These are phyloP conservation scores for Panaeolus papilionaceus DNA, from an alignment of 768 basidiomycete species.

Conservation along the genomic window DNA sequence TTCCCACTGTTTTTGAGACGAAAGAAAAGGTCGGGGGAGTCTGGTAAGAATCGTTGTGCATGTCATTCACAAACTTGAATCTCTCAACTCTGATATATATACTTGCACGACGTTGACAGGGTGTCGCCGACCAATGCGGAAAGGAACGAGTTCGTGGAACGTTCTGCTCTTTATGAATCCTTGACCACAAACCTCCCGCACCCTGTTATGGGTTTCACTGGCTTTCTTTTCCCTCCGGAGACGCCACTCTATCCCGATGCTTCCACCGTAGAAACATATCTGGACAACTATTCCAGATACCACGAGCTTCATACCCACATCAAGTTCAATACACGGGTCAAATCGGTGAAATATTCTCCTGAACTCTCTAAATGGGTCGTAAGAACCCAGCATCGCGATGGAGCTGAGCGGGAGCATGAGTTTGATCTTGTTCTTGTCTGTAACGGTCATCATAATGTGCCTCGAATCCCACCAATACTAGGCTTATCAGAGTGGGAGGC, in stretches of 20 bases:
- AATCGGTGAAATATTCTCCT: conserved; percentile 44
- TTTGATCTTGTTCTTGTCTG: conserved; percentile 78
- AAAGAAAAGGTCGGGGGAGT: conserved; percentile 74
- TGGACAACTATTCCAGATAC: conserved; percentile 66
- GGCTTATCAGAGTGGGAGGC: conserved; percentile 67
- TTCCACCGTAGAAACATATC: conserved; percentile 66
- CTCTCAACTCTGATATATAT: not conserved
- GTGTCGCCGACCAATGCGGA: conserved; percentile 32
- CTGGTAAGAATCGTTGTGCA: conserved; percentile 58
- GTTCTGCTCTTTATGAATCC: conserved; percentile 71
- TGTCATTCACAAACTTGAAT: conserved; percentile 32
- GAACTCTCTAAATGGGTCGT: conserved; percentile 52
- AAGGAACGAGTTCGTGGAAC: conserved; percentile 60
- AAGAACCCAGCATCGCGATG: conserved; percentile 29
- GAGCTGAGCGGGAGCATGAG: not conserved
- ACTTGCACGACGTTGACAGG: not conserved
- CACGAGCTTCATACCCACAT: conserved; percentile 71
- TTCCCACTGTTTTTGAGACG: conserved; percentile 66
- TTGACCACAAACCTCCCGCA: conserved; percentile 86
- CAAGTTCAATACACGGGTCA: conserved; percentile 64
- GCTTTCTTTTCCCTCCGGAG: conserved; percentile 70
- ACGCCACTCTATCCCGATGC: conserved; percentile 76
- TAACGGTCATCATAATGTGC: conserved; percentile 76
- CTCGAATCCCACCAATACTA: conserved; percentile 64
- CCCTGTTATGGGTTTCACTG: conserved; percentile 73